phyloP scores from a whole-genome alignment of 176 grass and related monocot genomes.

The Aegilops bicornis region DNA sequence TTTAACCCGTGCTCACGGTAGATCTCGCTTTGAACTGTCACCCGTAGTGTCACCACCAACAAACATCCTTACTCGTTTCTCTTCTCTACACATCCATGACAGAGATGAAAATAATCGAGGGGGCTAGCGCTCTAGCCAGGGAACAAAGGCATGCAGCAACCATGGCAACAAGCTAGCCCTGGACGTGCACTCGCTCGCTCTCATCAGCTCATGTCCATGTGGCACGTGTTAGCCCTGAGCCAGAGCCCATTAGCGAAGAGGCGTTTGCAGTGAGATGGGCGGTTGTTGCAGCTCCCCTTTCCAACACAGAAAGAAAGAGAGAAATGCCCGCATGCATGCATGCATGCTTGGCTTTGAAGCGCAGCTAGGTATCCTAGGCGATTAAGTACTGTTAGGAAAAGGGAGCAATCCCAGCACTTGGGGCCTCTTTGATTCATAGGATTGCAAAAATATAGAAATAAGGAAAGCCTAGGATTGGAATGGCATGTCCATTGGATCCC shows the following conservation, averaged over 20 bases:
- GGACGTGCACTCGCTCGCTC: not conserved
- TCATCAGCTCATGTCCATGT: not conserved
- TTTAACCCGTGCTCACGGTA: not conserved
- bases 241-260: not conserved
- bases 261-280: not conserved
- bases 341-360: constrained; percentile 45
- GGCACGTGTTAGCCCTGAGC: not conserved
- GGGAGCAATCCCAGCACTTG: not conserved
- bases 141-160: constrained; percentile 13
- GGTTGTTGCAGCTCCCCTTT: constrained; percentile 23
- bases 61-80: constrained; percentile 1
- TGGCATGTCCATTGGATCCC: too few species aligned
- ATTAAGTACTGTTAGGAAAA: constrained; percentile 15
- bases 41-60: constrained; percentile 22
- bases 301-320: constrained; percentile 6
- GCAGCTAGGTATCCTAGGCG: constrained; percentile 37
- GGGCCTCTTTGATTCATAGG: too few species aligned
- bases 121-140: not conserved
- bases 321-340: not conserved
- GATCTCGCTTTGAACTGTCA: not conserved
- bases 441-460: too few species aligned
- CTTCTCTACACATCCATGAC: not conserved
- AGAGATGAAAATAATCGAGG: constrained; percentile 33
- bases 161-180: not conserved
- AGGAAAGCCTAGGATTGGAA: too few species aligned